These are phyloP conservation scores for Cladobotryum protrusum DNA, from an alignment of 2,329 filamentous ascomycete species.

Conservation along the genomic window DNA sequence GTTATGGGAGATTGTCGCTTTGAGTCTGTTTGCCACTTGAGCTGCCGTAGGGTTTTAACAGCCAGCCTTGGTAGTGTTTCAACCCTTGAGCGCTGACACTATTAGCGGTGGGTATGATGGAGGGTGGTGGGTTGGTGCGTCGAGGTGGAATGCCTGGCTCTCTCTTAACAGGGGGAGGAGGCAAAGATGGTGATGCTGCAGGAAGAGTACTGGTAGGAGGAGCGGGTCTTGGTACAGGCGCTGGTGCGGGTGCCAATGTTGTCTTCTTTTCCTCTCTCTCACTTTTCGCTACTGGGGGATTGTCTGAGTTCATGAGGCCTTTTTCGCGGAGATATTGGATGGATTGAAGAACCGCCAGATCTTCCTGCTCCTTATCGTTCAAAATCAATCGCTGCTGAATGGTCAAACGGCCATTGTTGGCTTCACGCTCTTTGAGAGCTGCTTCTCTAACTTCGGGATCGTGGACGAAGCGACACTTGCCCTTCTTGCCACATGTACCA, in stretches of 20 bases:
- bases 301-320: slow-evolving; percentile 39
- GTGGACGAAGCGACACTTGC: slow-evolving; percentile 69
- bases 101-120: slow-evolving; percentile 25
- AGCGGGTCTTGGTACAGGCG: neutral
- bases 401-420: slow-evolving; percentile 59
- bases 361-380: slow-evolving; percentile 64
- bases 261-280: slow-evolving; percentile 15
- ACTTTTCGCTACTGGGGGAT: slow-evolving; percentile 12
- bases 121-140: slow-evolving; percentile 27
- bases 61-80: slow-evolving; percentile 33
- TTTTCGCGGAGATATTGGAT: slow-evolving; percentile 59
- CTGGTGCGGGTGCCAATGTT: neutral
- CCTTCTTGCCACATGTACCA: slow-evolving; percentile 64
- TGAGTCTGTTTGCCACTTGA: slow-evolving; percentile 25
- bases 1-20: slow-evolving; percentile 28
- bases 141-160: slow-evolving; percentile 24
- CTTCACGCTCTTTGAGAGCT: slow-evolving; percentile 56
- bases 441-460: slow-evolving; percentile 57
- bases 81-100: slow-evolving; percentile 25
- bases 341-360: slow-evolving; percentile 58
- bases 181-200: slow-evolving; percentile 32
- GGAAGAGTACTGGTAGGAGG: slow-evolving; percentile 30
- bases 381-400: slow-evolving; percentile 59
- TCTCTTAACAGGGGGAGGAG: slow-evolving; percentile 29
- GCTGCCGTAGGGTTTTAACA: slow-evolving; percentile 31